phyloP scores from a whole-genome alignment of 129 eudicot species.

The Pittosporum tobira region DNA sequence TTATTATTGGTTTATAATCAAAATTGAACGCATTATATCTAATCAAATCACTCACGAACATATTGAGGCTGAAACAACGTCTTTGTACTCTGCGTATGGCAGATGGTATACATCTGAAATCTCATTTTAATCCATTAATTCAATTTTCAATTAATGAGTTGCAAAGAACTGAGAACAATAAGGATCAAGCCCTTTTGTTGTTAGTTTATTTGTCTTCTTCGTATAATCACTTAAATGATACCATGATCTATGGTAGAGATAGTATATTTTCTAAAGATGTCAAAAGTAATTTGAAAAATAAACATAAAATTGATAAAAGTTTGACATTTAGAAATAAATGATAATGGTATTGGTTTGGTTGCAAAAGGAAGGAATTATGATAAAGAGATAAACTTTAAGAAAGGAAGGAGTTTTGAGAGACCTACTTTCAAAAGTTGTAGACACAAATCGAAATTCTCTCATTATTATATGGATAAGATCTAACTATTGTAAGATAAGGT shows the following conservation, averaged over 20 bases:
- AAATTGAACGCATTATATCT: neutral
- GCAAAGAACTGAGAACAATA: neutral
- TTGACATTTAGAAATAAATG: too few species aligned
- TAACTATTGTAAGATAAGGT: too few species aligned
- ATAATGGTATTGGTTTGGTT: too few species aligned
- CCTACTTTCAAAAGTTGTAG: too few species aligned
- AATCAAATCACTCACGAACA: neutral
- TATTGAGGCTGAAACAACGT: neutral
- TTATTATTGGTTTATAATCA: neutral
- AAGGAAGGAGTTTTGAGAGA: too few species aligned
- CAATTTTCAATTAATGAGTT: neutral
- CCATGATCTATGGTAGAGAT: neutral
- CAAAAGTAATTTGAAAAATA: too few species aligned
- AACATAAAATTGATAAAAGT: too few species aligned
- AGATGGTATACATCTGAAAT: too few species aligned
- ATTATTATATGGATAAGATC: too few species aligned
- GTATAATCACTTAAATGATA: neutral
- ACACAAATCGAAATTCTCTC: too few species aligned
- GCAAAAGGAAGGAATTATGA: too few species aligned
- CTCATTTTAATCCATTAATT: neutral
- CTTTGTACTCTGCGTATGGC: neutral
- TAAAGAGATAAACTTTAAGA: too few species aligned
- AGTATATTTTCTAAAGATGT: neutral
- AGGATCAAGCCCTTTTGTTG: conserved; percentile 2
- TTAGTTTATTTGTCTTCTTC: neutral